Evolutionary conservation across 2,329 filamentous ascomycete genomes (phyloP), one percentile per base, ranked within the genome.

Genomic region (Penicillium olsonii): DNA sequence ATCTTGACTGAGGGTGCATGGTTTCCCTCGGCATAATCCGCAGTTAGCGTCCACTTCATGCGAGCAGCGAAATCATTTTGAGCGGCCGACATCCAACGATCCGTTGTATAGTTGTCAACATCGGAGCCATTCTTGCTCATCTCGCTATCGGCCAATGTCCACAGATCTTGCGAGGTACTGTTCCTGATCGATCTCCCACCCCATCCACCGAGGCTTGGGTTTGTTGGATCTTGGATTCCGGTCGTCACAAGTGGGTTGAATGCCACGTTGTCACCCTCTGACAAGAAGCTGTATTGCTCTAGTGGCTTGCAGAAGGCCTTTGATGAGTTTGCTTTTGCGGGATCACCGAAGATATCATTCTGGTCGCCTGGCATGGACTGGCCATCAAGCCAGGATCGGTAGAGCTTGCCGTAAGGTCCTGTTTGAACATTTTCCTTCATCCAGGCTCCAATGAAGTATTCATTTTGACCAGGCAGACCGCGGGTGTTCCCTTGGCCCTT

Each of bases 1-100:
- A 51, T 52, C 35, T 49, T 15, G 3, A 54, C 52, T 3, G 27
- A 26, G 8, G 53, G 50, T 14, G 53, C 40, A 42, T 56, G 53
- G 26, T 56, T 56, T 15, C 35, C 53, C 1, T 34, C 14, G 6
- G 17, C 11, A 24, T 51, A 56, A 14, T 53, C 17, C 9, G 50
- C 37, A 8, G 50, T 56, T 17, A 56, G 14, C 24, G 53, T 56
- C 53, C 53, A 56, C 34, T 53, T 50, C 40, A 56, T 56, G 10
- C 53, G 50, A 43, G 53, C 50, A 5, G 53, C 53, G 46, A 56
- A 56, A 34, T 56, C 53, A 20, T 56, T 56, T 37, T 56, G 50
- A 22, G 51, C 24, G 11, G 50, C 35, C 11, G 47, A 31, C 3
- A 45, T 43, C 53, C 53, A 56, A 10, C 53, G 50, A 29, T 47